A percentile compares a stretch with the other conserved stretches of the same genome.
These are phyloP conservation scores for Hyphodiscus sp. DNA, from an alignment of 2,329 filamentous ascomycete species.

Conservation along the genomic window DNA sequence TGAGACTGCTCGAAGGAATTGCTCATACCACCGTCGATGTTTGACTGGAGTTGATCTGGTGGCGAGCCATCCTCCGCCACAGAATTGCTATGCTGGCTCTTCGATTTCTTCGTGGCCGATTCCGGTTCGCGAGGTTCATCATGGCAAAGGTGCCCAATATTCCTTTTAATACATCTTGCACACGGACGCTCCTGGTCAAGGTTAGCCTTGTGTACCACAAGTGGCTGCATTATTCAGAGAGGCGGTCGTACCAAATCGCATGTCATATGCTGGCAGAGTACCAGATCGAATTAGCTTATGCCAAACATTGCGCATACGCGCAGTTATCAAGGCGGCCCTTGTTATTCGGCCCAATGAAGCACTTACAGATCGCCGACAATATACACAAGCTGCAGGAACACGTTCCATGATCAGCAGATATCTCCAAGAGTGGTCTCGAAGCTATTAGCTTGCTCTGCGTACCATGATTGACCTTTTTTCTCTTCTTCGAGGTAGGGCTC, in stretches of 20 bases:
- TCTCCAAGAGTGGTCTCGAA: conserved; percentile 22
- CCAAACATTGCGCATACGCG: conserved; percentile 28
- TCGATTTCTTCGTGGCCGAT: conserved; percentile 63
- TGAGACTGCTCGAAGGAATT: conserved; percentile 50
- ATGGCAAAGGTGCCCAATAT: conserved; percentile 97
- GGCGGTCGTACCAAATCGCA: conserved; percentile 70
- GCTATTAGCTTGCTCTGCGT: conserved; percentile 35
- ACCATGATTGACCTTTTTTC: conserved; percentile 88
- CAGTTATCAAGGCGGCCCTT: conserved; percentile 23
- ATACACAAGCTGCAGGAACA: conserved; percentile 68
- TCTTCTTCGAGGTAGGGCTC: conserved; percentile 62
- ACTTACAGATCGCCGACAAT: conserved; percentile 87
- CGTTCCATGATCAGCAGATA: conserved; percentile 29
- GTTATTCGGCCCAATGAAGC: conserved; percentile 29
- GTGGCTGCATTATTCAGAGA: conserved; percentile 24
- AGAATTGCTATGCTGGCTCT: conserved; percentile 53
- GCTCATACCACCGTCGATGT: conserved; percentile 39
- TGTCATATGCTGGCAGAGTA: conserved; percentile 69
- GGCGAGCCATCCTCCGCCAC: conserved; percentile 50
- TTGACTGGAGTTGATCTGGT: conserved; percentile 43
- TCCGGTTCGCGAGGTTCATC: conserved; percentile 88
- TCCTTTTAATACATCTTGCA: conserved; percentile 95
- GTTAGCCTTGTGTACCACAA: conserved; percentile 29
- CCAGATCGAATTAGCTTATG: conserved; percentile 30
- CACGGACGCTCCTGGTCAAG: conserved; percentile 77